Base-by-base conservation (phyloP, 495 filamentous ascomycete genomes). In the Letharia columbiana region DNA sequence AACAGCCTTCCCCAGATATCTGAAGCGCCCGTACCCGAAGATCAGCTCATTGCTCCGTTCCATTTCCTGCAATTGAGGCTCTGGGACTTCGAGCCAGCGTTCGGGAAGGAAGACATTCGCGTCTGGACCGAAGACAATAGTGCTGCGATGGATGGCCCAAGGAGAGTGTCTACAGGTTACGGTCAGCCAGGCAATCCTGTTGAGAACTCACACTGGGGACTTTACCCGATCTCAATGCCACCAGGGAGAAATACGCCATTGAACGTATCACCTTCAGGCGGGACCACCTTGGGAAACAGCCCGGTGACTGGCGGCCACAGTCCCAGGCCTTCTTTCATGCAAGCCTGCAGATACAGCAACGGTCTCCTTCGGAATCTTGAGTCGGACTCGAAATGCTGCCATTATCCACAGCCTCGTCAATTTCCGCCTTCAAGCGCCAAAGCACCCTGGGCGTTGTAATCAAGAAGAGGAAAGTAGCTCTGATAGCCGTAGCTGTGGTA, bases 21-120 rank as follows among this genome's bases (percentile, higher is more conserved):
- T 67, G 69, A 73, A 82, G 33, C 77, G 73, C 7, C 80, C 80
- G 60, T 75, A 72, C 11, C 77, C 77, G 66, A 80, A 82, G 2
- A 75, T 63, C 6, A 82, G 69, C 23, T 80, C 78, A 8, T 71
- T 33, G 6, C 49, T 52, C 44, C 59, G 1, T 62, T 49, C 18
- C 45, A 74, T 58, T 64, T 71, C 17, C 58, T 65, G 5, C 62
- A 72, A 57, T 42, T 71, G 20, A 64, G 73, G n/a, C 71, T 71
- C 52, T 12, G 4, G 6, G 39, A 40, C 35, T 60, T 69, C n/a
- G 64, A 90, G 67, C 87, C 88, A 91, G 31, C 88, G 70, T 74
- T 88, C 86, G 0, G 88, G 87, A 20, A 82, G 73, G 68, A 80
- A 91, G 11, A 74, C 74, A 2, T 86, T 78, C 20, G 86, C 83